phyloP scores from a whole-genome alignment of 73 alveolate genomes.

The Uronychia binucleata region DNA sequence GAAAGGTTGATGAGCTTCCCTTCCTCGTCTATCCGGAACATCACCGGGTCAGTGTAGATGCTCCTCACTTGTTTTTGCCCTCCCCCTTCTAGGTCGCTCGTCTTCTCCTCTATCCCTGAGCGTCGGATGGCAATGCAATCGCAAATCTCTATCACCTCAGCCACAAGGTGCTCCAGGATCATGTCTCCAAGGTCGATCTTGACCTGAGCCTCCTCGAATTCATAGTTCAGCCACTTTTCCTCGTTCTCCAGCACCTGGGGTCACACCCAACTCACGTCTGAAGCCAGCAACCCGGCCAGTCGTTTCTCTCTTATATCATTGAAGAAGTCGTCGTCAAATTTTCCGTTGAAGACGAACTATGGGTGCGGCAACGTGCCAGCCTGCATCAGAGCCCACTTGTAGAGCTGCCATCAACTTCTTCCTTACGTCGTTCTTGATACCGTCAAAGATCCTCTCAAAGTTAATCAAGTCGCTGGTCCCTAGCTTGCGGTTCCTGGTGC shows the following conservation, averaged over 20 bases:
- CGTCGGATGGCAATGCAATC: background rate
- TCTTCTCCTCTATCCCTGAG: background rate
- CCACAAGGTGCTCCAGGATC: constrained; percentile 55
- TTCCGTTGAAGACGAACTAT: constrained; percentile 49
- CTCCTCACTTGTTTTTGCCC: background rate
- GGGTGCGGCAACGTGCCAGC: constrained; percentile 69
- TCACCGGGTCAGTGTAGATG: background rate
- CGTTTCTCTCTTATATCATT: constrained; percentile 41
- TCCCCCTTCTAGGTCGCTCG: background rate
- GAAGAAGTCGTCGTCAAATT: constrained; percentile 26
- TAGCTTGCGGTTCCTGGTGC: constrained; percentile 9
- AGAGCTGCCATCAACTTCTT: constrained; percentile 7
- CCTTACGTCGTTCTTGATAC: constrained; percentile 53
- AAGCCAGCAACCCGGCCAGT: constrained; percentile 35
- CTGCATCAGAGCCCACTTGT: constrained; percentile 54
- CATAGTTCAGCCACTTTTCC: constrained; percentile 62
- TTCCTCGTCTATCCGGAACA: background rate
- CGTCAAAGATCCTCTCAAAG: constrained; percentile 55
- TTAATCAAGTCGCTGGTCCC: constrained; percentile 45
- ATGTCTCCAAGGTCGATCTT: constrained; percentile 63
- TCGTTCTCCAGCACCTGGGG: constrained; percentile 49
- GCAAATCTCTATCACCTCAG: constrained; percentile 23
- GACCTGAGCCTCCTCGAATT: constrained; percentile 62
- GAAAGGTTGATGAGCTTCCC: background rate
- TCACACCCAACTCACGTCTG: background rate